Base-by-base conservation (phyloP, 441 rosid genomes). In the Adansonia rubrostipa region DNA sequence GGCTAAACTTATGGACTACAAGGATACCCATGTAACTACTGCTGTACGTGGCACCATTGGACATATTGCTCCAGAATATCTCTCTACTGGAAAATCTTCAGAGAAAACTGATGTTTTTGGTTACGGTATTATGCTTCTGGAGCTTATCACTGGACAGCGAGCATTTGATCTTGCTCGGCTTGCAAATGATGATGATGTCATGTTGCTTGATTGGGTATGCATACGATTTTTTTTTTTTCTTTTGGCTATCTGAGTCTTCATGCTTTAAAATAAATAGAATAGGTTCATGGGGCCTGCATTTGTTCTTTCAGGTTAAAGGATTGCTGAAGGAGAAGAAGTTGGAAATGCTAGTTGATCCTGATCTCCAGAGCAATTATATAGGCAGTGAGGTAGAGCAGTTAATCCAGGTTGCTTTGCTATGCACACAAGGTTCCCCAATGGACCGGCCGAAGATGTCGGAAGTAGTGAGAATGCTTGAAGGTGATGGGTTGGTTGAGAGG, bases 141-240 rank as follows among this genome's bases (percentile, higher is more conserved):
- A 92, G 84, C 88, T 92, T 24, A 92, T 92, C 51, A 92, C 96
- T 8, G 94, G 96, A 78, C 96, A 92, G 80, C 87, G 96, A 74
- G 96, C 96, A 1, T 92, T 92, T 73, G 96, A 92, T 85, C 96
- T 92, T 80, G 96, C 96, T 70, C 92, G 96, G 69, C 91, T 92
- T 73, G 96, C 96, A 51, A 92, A 90, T 71, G 96, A 92, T 65
- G 96, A 92, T 7, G 96, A 92, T 83, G 96, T 92, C 85, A 92
- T 92, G 96, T 47, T 92, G 74, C 94, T 92, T 42, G 96, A 91
- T 84, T 91, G 96, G 96, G 96, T 91, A 90, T 79, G 88, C 62
- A 5, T 44, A 36, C 47, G 5, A 36, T 19, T 3, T 36, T 65
- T 75, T 20, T 3, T 17, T 47, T 45, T 20, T 3, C 10, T 47